Evolutionary conservation across 1,139 yeast species (phyloP).

Genomic region (Diutina pseudorugosa): DNA sequence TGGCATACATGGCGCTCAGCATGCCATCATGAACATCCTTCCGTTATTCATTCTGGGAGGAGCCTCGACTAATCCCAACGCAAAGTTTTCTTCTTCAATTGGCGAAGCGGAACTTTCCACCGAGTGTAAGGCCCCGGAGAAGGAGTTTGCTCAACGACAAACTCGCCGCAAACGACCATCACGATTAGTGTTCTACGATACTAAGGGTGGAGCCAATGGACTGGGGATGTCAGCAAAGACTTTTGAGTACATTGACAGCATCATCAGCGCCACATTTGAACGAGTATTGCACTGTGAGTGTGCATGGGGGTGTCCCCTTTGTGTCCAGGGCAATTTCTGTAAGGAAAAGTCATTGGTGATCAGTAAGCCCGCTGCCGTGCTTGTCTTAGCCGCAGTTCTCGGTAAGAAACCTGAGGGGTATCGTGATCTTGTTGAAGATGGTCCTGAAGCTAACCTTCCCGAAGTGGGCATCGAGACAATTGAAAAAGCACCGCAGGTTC

Average conservation of each 20-base stretch:
- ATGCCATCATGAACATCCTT: slow-evolving; percentile 66
- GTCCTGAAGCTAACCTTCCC: slow-evolving; percentile 81
- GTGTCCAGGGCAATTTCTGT: slow-evolving; percentile 72
- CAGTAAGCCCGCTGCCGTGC: slow-evolving; percentile 78
- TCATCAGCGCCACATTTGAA: slow-evolving; percentile 46
- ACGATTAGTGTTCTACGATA: slow-evolving; percentile 70
- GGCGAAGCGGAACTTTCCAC: slow-evolving; percentile 65
- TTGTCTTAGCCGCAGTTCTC: slow-evolving; percentile 46
- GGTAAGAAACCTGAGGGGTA: slow-evolving; percentile 29
- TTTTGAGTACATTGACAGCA: slow-evolving; percentile 60
- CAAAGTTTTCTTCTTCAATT: slow-evolving; percentile 35
- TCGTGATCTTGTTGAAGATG: slow-evolving; percentile 40
- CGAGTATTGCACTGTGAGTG: slow-evolving; percentile 61
- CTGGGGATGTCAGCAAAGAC: slow-evolving; percentile 72
- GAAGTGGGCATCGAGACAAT: slow-evolving; percentile 57
- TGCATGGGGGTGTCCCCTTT: slow-evolving; percentile 80
- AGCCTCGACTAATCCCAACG: slow-evolving; percentile 26
- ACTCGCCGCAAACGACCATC: slow-evolving; percentile 71
- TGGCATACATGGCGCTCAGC: slow-evolving; percentile 96
- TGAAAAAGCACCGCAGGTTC: slow-evolving; percentile 39
- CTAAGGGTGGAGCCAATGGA: slow-evolving; percentile 68
- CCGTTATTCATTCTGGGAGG: slow-evolving; percentile 42
- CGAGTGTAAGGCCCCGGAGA: slow-evolving; percentile 95
- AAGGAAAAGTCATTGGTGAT: slow-evolving; percentile 71
- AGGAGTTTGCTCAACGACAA: slow-evolving; percentile 72